Base-by-base conservation (phyloP, 768 basidiomycete species). In the Trametopsis cervina region DNA sequence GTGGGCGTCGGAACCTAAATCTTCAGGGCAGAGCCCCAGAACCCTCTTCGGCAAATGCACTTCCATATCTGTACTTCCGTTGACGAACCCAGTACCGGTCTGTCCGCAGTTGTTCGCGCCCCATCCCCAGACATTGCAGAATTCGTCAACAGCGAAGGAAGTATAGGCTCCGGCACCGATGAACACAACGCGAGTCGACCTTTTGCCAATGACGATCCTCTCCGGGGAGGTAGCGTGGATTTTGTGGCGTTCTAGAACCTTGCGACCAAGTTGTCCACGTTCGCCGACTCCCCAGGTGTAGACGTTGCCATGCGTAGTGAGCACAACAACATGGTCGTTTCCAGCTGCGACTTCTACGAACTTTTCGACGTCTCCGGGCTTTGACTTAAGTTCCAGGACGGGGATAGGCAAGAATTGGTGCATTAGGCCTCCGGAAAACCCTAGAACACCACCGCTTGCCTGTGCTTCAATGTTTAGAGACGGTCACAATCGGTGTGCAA, bases 281-380 rank as follows among this genome's bases (percentile, higher is more conserved):
- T 95, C 89, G 43, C 90, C 89, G 33, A 87, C 85, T 9, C 95
- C 95, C 80, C 89, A 89, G 4, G 89, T 81, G 59, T 86, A 90
- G 47, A 98, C 78, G 56, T 81, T 79, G 7, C 95, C 95, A 47
- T 86, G 84, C 0, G 85, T 86, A 2, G 93, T 95, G 33, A 97
- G 73, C 11, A 93, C 87, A 46, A 98, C 69, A 22, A 96, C 73
- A 63, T 97, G 95, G 58, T 98, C 93, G 63, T 78, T 78, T 17
- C 95, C 95, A 24, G 85, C 81, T 2, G 80, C 85, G 47, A 93
- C 76, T 13, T 83, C 72, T 6, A 81, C 78, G 26, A 88, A 83
- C 54, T 83, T 85, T 60, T 89, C 86, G 29, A 63, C 63, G 55
- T 84, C 78, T 15, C 81, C 80, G 2, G 78, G 77, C 50, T 78